Percentiles rank a stretch among this genome's conserved stretches.
Conservation (phyloP, 805 yeast species). For the Brettanomyces naardenensis region DNA sequence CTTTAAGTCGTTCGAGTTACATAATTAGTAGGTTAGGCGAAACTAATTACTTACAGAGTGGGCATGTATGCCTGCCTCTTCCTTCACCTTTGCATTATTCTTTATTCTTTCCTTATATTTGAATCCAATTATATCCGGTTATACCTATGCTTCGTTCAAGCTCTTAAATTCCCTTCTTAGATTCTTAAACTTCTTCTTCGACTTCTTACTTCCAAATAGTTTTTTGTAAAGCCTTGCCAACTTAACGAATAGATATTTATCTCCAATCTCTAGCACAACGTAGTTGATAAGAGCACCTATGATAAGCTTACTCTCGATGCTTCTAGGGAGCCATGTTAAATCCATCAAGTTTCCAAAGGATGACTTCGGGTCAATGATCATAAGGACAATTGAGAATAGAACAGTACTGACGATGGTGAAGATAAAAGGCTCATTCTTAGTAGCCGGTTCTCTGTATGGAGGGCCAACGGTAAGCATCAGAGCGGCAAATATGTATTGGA, state of each 20-base stretch:
- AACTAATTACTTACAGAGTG: no score
- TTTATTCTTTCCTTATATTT: no score
- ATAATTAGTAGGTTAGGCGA: no score
- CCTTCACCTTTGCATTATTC: neutral
- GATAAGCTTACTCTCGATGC: conserved; percentile 46
- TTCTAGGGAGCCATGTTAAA: conserved; percentile 49
- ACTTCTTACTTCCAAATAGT: conserved; percentile 21
- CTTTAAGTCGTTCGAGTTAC: no score
- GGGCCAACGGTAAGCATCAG: conserved; percentile 84
- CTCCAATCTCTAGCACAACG: conserved; percentile 36
- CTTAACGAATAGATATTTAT: conserved; percentile 33
- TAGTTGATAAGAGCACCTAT: conserved; percentile 42
- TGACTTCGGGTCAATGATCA: conserved; percentile 44
- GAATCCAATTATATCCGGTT: neutral
- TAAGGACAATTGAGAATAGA: conserved; percentile 42
- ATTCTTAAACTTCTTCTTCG: conserved; percentile 32
- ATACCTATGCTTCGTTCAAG: conserved; percentile 4
- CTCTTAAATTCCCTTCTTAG: conserved; percentile 21
- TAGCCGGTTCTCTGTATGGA: conserved; percentile 79
- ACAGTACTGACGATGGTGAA: conserved; percentile 46
- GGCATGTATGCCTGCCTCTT: no score
- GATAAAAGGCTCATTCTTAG: conserved; percentile 64
- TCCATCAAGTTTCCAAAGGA: conserved; percentile 66
- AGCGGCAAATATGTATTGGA: conserved; percentile 84
- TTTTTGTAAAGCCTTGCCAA: conserved; percentile 34